These are phyloP conservation scores for Boletus rubescentipes DNA, from an alignment of 768 basidiomycete species.

Conservation along the genomic window DNA sequence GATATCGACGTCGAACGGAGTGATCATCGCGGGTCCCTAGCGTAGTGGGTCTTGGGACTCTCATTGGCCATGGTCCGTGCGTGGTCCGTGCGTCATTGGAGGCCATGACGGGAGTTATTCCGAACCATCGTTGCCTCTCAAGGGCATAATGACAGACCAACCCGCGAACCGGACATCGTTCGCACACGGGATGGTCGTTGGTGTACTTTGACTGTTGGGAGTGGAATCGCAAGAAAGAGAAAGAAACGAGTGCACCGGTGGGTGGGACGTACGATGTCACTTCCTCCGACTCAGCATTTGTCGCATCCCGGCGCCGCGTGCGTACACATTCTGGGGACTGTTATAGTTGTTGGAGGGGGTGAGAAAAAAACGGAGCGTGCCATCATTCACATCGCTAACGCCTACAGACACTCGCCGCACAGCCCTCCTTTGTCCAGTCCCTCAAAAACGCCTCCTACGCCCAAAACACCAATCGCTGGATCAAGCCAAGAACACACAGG, in stretches of 20 bases:
- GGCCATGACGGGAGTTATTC: not conserved
- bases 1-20: not conserved
- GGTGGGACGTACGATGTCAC: constrained; percentile 37
- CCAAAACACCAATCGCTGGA: constrained; percentile 68
- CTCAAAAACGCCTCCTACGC: constrained; percentile 74
- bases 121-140: no score
- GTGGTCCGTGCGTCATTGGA: not conserved
- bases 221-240: not conserved
- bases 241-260: not conserved
- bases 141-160: constrained; percentile 66
- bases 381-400: not conserved
- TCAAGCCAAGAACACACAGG: constrained; percentile 40
- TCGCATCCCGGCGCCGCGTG: constrained; percentile 72
- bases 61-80: not conserved
- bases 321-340: constrained; percentile 63
- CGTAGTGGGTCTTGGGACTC: no score
- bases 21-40: no score
- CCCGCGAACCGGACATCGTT: constrained; percentile 59
- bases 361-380: no score
- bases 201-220: constrained; percentile 61
- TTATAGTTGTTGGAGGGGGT: no score
- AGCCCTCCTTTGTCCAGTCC: constrained; percentile 66
- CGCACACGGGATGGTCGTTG: constrained; percentile 68
- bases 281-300: constrained; percentile 71
- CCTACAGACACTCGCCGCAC: constrained; percentile 65